phyloP scores from a whole-genome alignment of 2,329 filamentous ascomycete species.

The Nectriaceae sp. region DNA sequence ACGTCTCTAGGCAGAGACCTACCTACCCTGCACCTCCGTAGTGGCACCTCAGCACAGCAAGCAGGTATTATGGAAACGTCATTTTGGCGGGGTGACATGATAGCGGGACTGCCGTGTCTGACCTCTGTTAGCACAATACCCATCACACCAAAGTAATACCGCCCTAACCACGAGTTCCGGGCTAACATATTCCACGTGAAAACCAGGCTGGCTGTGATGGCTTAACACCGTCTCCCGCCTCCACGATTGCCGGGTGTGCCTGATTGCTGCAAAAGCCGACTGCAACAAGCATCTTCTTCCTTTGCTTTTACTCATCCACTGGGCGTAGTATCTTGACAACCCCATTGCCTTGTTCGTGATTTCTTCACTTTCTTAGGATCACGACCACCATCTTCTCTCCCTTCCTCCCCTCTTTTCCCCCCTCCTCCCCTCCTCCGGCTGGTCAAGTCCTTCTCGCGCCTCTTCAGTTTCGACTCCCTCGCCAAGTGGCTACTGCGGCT shows the following conservation, averaged over 20 bases:
- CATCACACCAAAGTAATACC: no score
- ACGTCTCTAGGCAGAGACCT: no score
- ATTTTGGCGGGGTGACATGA: conserved; percentile 33
- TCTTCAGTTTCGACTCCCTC: no score
- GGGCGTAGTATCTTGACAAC: background rate
- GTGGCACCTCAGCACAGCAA: background rate
- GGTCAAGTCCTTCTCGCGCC: no score
- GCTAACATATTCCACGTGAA: no score
- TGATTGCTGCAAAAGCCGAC: conserved; percentile 14
- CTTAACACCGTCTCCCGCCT: no score
- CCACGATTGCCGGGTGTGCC: conserved; percentile 3
- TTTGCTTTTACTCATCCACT: background rate
- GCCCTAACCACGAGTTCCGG: no score
- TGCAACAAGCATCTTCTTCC: conserved; percentile 7
- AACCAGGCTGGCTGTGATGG: no score
- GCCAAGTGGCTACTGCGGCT: background rate
- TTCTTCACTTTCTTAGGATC: background rate
- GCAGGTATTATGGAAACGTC: conserved; percentile 26
- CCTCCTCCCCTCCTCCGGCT: background rate
- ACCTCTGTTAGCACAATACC: no score
- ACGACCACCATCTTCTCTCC: background rate
- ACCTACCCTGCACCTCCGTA: no score
- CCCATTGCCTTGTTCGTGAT: background rate
- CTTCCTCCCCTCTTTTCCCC: background rate
- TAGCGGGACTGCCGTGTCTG: no score